Conservation (phyloP, 805 yeast genomes). For the Candida taoyuanica region DNA sequence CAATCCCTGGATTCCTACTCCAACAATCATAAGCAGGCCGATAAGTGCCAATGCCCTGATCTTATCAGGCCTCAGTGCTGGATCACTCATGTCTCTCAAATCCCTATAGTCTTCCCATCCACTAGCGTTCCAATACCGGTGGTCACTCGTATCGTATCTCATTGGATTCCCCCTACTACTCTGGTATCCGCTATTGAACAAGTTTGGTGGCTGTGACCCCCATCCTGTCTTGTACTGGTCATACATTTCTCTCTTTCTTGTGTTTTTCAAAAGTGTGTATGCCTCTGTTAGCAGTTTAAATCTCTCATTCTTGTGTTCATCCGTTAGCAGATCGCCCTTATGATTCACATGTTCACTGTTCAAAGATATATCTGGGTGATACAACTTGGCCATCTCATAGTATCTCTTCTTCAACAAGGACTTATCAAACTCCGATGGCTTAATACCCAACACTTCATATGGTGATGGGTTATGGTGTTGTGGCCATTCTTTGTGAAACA, state of each 20-base stretch:
- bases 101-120: slow-evolving; percentile 59
- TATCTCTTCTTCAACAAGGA: slow-evolving; percentile 44
- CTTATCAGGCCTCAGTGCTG: slow-evolving; percentile 33
- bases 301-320: slow-evolving; percentile 29
- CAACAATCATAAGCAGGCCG: slow-evolving; percentile 33
- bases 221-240: slow-evolving; percentile 46
- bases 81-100: slow-evolving; percentile 28
- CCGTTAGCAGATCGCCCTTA: slow-evolving; percentile 30
- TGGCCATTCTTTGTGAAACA: slow-evolving; percentile 50
- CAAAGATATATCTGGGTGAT: slow-evolving; percentile 69
- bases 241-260: slow-evolving; percentile 38
- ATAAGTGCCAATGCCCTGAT: slow-evolving; percentile 39
- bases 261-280: slow-evolving; percentile 49
- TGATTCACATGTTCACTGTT: slow-evolving; percentile 26
- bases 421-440: slow-evolving; percentile 32
- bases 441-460: slow-evolving; percentile 57
- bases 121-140: slow-evolving; percentile 53
- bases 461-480: slow-evolving; percentile 53
- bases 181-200: slow-evolving; percentile 7
- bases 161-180: too few species aligned
- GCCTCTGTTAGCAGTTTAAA: slow-evolving; percentile 56
- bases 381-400: slow-evolving; percentile 60
- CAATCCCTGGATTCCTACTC: slow-evolving; percentile 39
- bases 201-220: slow-evolving; percentile 23
- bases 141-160: slow-evolving; percentile 18